Conservation (phyloP, 2,329 filamentous ascomycete species). For the Xylariaceae sp. region DNA sequence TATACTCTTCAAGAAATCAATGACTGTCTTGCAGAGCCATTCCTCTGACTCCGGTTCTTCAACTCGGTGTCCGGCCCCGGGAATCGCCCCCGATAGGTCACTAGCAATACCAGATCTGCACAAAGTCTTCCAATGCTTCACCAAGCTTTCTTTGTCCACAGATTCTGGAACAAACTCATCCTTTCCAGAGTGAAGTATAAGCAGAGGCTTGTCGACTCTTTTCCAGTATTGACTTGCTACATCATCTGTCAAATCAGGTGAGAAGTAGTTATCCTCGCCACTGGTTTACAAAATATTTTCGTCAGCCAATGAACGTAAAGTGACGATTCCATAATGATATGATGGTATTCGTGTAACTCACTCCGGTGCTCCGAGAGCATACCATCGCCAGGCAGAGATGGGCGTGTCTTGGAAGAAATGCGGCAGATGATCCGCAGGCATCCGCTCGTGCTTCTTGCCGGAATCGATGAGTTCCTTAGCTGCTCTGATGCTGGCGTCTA, state of each 20-base stretch:
- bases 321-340: neutral
- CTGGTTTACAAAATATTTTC: slow-evolving; percentile 30
- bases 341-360: slow-evolving; percentile 31
- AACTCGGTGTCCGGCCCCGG: slow-evolving; percentile 48
- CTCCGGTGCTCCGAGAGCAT: slow-evolving; percentile 48
- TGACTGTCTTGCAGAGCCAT: no score
- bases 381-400: slow-evolving; percentile 50
- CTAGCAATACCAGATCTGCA: slow-evolving; percentile 44
- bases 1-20: no score
- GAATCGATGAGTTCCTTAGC: slow-evolving; percentile 53
- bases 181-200: slow-evolving; percentile 61
- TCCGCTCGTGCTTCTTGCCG: slow-evolving; percentile 50
- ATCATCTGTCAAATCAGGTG: slow-evolving; percentile 62
- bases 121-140: slow-evolving; percentile 52
- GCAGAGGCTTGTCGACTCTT: slow-evolving; percentile 52
- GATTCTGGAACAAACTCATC: slow-evolving; percentile 61
- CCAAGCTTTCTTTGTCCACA: slow-evolving; percentile 55
- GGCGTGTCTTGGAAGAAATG: slow-evolving; percentile 37
- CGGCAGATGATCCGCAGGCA: slow-evolving; percentile 47
- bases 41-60: no score
- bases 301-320: neutral
- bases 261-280: slow-evolving; percentile 84
- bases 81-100: slow-evolving; percentile 49
- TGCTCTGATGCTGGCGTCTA: slow-evolving; percentile 43
- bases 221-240: slow-evolving; percentile 63